phyloP scores from a whole-genome alignment of 1,284 basidiomycete genomes.

The Cryptococcus hybrid region DNA sequence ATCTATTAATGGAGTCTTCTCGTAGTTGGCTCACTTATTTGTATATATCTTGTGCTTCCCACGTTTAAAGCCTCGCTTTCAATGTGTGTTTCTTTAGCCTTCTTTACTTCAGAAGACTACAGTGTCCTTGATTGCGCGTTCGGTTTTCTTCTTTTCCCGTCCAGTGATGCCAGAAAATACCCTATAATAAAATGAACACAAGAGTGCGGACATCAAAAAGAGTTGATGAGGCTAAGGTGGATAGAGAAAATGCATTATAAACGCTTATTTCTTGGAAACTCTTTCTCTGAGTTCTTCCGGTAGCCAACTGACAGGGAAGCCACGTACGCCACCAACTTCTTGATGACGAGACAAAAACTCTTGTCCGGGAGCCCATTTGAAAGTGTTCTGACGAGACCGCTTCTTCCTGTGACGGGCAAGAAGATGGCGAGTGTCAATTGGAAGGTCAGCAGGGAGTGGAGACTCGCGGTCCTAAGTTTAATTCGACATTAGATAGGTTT shows the following conservation, averaged over 20 bases:
- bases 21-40: not conserved
- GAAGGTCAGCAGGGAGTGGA: constrained; percentile 62
- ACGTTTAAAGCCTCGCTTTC: too few species aligned
- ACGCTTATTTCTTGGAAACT: constrained; percentile 2
- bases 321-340: constrained; percentile 57
- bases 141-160: constrained; percentile 12
- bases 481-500: not conserved
- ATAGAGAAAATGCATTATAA: not conserved
- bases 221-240: too few species aligned
- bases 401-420: constrained; percentile 66
- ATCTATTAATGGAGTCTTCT: not conserved
- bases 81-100: too few species aligned
- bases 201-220: too few species aligned
- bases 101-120: too few species aligned
- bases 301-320: constrained; percentile 72
- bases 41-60: too few species aligned
- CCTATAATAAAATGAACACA: too few species aligned
- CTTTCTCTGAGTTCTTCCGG: constrained; percentile 14
- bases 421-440: constrained; percentile 74
- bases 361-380: constrained; percentile 45
- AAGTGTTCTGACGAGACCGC: constrained; percentile 60
- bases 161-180: too few species aligned
- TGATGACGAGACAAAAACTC: constrained; percentile 18
- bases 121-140: too few species aligned
- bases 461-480: constrained; percentile 52